A percentile compares a stretch with the other conserved stretches of the same genome.
These are phyloP conservation scores for Fusarium acutatum DNA, from an alignment of 2,329 filamentous ascomycete genomes.

Conservation along the genomic window DNA sequence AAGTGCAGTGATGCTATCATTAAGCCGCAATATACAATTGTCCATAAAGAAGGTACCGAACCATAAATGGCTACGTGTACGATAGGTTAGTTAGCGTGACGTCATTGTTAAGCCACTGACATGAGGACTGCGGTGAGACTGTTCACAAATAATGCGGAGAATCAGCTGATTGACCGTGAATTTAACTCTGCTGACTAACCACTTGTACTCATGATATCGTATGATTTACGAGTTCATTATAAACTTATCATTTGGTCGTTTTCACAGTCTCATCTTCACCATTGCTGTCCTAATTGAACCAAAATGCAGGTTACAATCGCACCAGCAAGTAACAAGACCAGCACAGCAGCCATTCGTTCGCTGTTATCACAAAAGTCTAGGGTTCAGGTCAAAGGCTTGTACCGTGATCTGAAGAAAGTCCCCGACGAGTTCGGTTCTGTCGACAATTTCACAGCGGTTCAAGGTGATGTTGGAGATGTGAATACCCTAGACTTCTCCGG, in stretches of 20 bases:
- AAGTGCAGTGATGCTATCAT: too few species aligned
- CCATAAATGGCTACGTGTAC: not conserved
- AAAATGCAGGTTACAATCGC: conserved; percentile 37
- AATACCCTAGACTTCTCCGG: conserved; percentile 44
- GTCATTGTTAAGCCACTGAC: not conserved
- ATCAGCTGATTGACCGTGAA: not conserved
- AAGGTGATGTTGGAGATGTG: conserved; percentile 43
- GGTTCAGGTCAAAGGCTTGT: conserved; percentile 38
- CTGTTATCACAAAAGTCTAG: conserved; percentile 30
- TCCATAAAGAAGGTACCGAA: too few species aligned
- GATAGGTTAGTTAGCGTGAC: not conserved
- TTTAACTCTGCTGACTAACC: not conserved
- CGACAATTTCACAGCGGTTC: conserved; percentile 40
- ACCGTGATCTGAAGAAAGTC: conserved; percentile 42
- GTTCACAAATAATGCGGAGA: not conserved
- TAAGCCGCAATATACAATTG: too few species aligned
- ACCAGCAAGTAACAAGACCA: conserved; percentile 46
- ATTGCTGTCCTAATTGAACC: fast-evolving
- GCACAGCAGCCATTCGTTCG: conserved; percentile 41
- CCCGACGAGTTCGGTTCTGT: conserved; percentile 40
- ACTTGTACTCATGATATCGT: too few species aligned
- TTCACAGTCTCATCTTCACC: not conserved
- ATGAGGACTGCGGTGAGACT: not conserved
- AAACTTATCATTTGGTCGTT: fast-evolving
- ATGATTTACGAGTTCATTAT: not conserved